These are phyloP conservation scores for Trichoderma asperellum DNA, from an alignment of 2,329 filamentous ascomycete species.

Conservation along the genomic window DNA sequence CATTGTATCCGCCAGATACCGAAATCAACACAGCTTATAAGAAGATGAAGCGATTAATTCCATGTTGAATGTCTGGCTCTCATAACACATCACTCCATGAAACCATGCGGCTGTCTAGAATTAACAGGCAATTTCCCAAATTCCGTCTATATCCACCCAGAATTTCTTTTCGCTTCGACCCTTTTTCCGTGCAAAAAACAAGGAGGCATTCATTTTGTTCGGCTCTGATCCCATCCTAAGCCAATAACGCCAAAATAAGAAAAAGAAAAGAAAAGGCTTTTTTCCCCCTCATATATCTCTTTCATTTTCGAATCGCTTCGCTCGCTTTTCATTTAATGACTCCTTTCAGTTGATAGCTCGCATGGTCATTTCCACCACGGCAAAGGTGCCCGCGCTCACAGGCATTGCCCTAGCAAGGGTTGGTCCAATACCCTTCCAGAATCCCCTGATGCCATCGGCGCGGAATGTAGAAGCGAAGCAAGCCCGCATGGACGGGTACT, in stretches of 20 bases:
- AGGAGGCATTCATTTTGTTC: background rate
- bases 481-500: slow-evolving; percentile 82
- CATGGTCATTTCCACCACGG: slow-evolving; percentile 73
- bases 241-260: slow-evolving; percentile 20
- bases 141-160: slow-evolving; percentile 9
- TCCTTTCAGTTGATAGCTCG: slow-evolving; percentile 56
- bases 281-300: no score
- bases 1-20: background rate
- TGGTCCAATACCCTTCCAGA: slow-evolving; percentile 93
- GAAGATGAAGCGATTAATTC: background rate
- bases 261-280: background rate
- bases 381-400: slow-evolving; percentile 96
- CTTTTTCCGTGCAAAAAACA: background rate
- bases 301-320: background rate
- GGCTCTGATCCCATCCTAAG: background rate
- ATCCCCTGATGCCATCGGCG: slow-evolving; percentile 76
- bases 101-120: slow-evolving; percentile 5
- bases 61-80: slow-evolving; percentile 22
- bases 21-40: background rate
- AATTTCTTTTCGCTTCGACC: background rate
- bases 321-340: background rate
- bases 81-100: background rate
- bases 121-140: slow-evolving; percentile 1
- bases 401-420: slow-evolving; percentile 95
- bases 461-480: slow-evolving; percentile 84